phyloP scores from a whole-genome alignment of 1,284 basidiomycete genomes.

The Trichosporon sp. region DNA sequence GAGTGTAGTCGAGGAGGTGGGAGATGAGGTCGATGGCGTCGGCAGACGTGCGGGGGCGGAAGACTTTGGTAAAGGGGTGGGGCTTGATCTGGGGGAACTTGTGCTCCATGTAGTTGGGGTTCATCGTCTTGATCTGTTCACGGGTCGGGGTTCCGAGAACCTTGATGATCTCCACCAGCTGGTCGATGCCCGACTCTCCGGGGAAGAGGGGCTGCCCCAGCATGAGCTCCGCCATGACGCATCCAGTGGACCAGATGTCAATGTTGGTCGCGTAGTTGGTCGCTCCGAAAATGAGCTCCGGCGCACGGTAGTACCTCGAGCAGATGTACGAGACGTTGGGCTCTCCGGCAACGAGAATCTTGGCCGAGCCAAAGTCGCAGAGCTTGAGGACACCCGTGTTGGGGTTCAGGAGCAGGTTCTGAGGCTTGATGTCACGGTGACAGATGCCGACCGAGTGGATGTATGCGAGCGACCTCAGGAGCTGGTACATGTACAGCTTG shows the following conservation, averaged over 20 bases:
- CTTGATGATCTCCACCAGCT: conserved; percentile 99
- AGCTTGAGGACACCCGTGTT: conserved; percentile 95
- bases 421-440: conserved; percentile 98
- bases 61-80: conserved; percentile 95
- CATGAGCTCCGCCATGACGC: conserved; percentile 99
- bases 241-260: conserved; percentile 99
- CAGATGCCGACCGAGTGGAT: conserved; percentile 66
- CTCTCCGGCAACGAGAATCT: conserved; percentile 96
- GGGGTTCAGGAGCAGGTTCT: conserved; percentile 96
- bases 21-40: conserved; percentile 96
- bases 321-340: conserved; percentile 99
- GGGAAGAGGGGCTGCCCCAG: conserved; percentile 98
- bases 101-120: conserved; percentile 99
- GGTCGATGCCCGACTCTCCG: conserved; percentile 99
- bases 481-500: conserved; percentile 71
- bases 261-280: conserved; percentile 99
- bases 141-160: conserved; percentile 96
- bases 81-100: conserved; percentile 99
- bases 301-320: conserved; percentile 98
- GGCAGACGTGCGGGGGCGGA: conserved; percentile 92
- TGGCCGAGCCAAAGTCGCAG: conserved; percentile 98
- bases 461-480: conserved; percentile 65
- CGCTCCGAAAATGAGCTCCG: conserved; percentile 98
- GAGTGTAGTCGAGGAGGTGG: conserved; percentile 95
- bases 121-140: conserved; percentile 99